phyloP scores from a whole-genome alignment of 179 eudicot genomes.

The Nepenthes alata region DNA sequence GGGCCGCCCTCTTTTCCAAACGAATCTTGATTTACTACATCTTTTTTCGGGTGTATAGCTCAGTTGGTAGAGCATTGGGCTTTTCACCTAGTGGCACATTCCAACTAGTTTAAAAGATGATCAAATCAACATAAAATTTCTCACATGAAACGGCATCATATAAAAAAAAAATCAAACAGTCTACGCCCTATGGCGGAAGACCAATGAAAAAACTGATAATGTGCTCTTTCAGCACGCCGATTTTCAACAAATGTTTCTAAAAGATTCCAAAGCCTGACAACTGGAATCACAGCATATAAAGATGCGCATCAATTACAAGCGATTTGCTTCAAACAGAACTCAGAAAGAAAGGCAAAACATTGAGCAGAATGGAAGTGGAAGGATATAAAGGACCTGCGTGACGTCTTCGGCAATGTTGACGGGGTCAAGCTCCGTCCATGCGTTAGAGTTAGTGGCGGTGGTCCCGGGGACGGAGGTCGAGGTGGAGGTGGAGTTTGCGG shows the following conservation, averaged over 20 bases:
- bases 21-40: not conserved
- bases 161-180: too few relatives aligned
- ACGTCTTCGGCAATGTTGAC: slow-evolving; percentile 57
- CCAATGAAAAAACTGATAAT: too few relatives aligned
- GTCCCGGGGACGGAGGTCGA: not conserved
- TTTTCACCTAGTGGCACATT: not conserved
- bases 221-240: too few relatives aligned
- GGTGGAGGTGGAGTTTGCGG: not conserved
- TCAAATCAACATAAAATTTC: too few relatives aligned
- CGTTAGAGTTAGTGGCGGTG: slow-evolving; percentile 1
- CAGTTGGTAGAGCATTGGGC: slow-evolving; percentile 5
- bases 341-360: not conserved
- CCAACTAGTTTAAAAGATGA: too few relatives aligned
- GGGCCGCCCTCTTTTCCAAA: slow-evolving; percentile 1
- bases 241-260: too few relatives aligned
- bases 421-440: slow-evolving; percentile 13
- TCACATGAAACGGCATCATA: too few relatives aligned
- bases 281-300: too few relatives aligned
- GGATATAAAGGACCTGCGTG: slow-evolving; percentile 32
- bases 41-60: slow-evolving; percentile 3
- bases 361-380: not conserved
- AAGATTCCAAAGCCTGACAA: too few relatives aligned
- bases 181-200: too few relatives aligned
- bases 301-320: not conserved
- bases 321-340: not conserved